Evolutionary conservation across 2,329 filamentous ascomycete genomes (phyloP).

Genomic region (Atkinsonella hypoxylon): DNA sequence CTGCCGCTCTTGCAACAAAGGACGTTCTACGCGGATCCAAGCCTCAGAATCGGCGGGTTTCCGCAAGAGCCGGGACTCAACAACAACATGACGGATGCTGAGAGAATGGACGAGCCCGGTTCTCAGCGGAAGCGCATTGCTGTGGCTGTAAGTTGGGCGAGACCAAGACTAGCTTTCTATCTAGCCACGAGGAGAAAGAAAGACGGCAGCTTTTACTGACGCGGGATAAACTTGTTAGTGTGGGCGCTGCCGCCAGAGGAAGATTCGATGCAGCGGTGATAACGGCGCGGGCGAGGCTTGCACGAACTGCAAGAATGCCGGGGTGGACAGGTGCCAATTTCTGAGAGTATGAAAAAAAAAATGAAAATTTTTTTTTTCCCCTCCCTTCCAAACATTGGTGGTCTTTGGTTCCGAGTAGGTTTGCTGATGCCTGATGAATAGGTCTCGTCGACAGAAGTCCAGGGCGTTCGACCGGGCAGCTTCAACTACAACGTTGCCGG

Average conservation of each 20-base stretch:
- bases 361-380: not conserved
- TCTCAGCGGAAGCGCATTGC: constrained; percentile 45
- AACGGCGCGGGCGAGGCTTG: constrained; percentile 66
- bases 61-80: not conserved
- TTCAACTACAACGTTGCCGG: constrained; percentile 20
- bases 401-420: too few species aligned
- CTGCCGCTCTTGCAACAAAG: not conserved
- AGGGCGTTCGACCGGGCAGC: constrained; percentile 13
- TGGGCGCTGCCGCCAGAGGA: constrained; percentile 77
- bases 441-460: constrained; percentile 22
- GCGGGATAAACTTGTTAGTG: constrained; percentile 49
- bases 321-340: constrained; percentile 62
- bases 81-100: constrained; percentile 2
- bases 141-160: constrained; percentile 39
- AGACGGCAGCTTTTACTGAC: too few species aligned
- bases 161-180: not conserved
- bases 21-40: not conserved
- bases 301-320: constrained; percentile 67
- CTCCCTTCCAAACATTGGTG: too few species aligned
- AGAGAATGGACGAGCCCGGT: constrained; percentile 22
- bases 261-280: constrained; percentile 91
- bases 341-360: constrained; percentile 65
- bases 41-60: not conserved
- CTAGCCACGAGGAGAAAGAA: too few species aligned
- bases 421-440: not conserved